A percentile compares a stretch with the other conserved stretches of the same genome.
These are phyloP conservation scores for Paratinospora sagittata DNA, from an alignment of 164 flowering plant genomes.

Conservation along the genomic window DNA sequence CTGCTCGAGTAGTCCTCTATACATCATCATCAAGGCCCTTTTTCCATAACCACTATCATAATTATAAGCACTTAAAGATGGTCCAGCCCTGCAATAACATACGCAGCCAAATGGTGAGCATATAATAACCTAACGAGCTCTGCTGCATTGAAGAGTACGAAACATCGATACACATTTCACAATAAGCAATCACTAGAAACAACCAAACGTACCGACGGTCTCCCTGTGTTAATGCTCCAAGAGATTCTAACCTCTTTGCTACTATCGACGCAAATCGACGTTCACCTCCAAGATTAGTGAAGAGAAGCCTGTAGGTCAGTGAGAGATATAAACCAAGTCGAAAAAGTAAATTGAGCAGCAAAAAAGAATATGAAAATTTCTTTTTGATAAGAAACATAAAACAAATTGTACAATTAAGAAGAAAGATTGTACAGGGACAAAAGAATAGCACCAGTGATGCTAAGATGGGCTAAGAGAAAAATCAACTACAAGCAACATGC, in stretches of 20 bases:
- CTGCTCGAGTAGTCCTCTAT: slow-evolving; percentile 90
- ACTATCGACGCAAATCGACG: slow-evolving; percentile 99
- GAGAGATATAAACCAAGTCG: not conserved
- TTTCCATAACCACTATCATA: slow-evolving; percentile 92
- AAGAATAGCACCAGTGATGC: no score
- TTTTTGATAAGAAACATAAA: no score
- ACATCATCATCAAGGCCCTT: slow-evolving; percentile 73
- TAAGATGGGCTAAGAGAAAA: no score
- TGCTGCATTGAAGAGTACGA: not conserved
- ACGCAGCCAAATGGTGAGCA: slow-evolving; percentile 14
- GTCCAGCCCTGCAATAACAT: slow-evolving; percentile 88
- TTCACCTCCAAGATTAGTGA: slow-evolving; percentile 96
- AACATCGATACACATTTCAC: not conserved
- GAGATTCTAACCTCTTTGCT: slow-evolving; percentile 93
- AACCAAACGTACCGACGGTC: slow-evolving; percentile 61
- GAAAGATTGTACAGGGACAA: no score
- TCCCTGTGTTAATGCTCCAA: slow-evolving; percentile 97
- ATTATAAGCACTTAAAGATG: slow-evolving; percentile 86
- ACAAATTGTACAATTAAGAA: no score
- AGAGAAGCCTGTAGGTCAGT: slow-evolving; percentile 54
- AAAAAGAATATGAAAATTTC: not conserved
- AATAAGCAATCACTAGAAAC: not conserved
- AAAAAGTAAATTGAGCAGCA: not conserved
- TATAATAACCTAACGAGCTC: slow-evolving; percentile 2
- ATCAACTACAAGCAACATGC: no score